These are phyloP conservation scores for Diplodia corticola DNA, from an alignment of 2,329 filamentous ascomycete species.

Conservation along the genomic window DNA sequence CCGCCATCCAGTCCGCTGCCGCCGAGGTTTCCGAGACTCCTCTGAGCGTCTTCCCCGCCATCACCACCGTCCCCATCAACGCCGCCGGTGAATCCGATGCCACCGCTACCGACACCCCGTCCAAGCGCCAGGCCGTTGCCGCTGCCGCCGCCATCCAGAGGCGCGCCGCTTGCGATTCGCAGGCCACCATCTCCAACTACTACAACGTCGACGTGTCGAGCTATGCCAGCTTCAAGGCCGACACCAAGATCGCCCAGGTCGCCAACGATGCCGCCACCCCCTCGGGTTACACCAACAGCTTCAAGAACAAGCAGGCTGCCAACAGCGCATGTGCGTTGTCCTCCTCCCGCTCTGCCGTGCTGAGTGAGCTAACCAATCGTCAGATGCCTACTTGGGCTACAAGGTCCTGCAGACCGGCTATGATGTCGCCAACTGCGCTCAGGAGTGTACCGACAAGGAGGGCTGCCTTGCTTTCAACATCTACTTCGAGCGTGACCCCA, in stretches of 20 bases:
- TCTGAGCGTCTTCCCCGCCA: conserved; percentile 21
- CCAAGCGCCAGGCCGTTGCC: conserved; percentile 12
- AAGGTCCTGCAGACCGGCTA: conserved; percentile 18
- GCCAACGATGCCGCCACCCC: not conserved
- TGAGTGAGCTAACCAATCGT: not conserved
- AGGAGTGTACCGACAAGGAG: conserved; percentile 14
- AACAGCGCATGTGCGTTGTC: not conserved
- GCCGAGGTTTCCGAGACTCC: conserved; percentile 20
- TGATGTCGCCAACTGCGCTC: conserved; percentile 23
- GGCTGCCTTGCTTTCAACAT: conserved; percentile 29
- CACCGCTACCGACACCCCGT: not conserved
- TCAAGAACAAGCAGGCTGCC: not conserved
- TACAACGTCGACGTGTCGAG: not conserved
- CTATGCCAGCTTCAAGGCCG: not conserved
- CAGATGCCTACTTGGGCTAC: conserved; percentile 5
- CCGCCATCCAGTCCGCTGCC: conserved; percentile 17
- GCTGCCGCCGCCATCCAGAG: not conserved
- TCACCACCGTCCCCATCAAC: conserved; percentile 19
- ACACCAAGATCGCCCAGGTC: not conserved
- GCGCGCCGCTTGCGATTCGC: conserved; percentile 23
- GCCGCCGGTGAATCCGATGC: conserved; percentile 17
- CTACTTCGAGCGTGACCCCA: conserved; percentile 28
- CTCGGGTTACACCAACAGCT: not conserved
- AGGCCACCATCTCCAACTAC: conserved; percentile 15
- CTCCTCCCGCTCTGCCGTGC: not conserved